Evolutionary conservation across 495 filamentous ascomycete species (phyloP).

Genomic region (Lasiosphaeria miniovina): DNA sequence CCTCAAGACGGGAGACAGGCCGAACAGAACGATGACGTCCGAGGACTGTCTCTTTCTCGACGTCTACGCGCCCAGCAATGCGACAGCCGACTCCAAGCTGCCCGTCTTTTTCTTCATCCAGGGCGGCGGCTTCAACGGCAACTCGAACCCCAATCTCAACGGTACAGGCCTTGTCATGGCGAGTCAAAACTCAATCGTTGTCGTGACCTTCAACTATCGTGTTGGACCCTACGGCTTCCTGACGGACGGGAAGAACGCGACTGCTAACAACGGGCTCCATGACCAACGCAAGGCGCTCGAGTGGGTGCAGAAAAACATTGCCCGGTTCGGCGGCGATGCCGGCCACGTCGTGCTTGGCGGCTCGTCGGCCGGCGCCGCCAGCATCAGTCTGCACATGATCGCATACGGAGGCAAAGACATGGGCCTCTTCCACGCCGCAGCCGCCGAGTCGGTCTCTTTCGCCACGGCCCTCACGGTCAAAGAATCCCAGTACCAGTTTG

Average conservation of each 20-base stretch:
- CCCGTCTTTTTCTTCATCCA: conserved; percentile 72
- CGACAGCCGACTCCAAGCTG: conserved; percentile 43
- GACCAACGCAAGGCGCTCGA: conserved; percentile 64
- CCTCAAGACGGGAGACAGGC: conserved; percentile 41
- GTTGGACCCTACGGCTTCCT: conserved; percentile 71
- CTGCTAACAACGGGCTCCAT: conserved; percentile 63
- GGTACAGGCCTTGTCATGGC: conserved; percentile 57
- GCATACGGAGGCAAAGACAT: conserved; percentile 43
- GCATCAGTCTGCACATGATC: conserved; percentile 60
- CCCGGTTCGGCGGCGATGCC: conserved; percentile 69
- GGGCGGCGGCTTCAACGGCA: conserved; percentile 61
- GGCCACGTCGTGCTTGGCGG: conserved; percentile 65
- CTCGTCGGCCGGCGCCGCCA: conserved; percentile 62
- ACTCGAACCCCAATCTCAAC: conserved; percentile 62
- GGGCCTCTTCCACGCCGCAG: conserved; percentile 59
- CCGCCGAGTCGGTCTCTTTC: conserved; percentile 65
- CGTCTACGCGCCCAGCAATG: conserved; percentile 60
- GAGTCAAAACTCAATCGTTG: conserved; percentile 54
- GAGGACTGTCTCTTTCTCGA: conserved; percentile 75
- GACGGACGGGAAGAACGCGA: conserved; percentile 52
- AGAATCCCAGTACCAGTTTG: conserved; percentile 63
- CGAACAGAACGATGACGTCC: conserved; percentile 14
- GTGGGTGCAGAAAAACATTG: conserved; percentile 65
- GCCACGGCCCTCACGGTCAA: conserved; percentile 55
- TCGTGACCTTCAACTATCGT: conserved; percentile 70